Percentiles rank a stretch among this genome's conserved stretches.
Conservation (phyloP, 2,329 filamentous ascomycete genomes). For the Curvularia eragrostidis region DNA sequence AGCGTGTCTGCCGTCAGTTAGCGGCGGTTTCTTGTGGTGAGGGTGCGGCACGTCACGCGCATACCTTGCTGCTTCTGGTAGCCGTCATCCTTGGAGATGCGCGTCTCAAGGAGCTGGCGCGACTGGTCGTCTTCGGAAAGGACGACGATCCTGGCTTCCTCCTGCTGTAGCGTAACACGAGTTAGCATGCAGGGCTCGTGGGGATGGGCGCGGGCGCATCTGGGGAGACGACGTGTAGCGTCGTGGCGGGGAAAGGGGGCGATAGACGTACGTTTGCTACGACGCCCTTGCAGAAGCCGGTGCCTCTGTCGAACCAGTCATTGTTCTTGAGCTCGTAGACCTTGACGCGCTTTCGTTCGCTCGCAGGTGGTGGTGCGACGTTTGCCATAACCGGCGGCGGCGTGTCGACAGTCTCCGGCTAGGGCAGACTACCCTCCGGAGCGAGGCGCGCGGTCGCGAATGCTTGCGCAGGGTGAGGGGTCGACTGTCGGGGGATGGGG, state of each 20-base stretch:
- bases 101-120: slow-evolving; percentile 83
- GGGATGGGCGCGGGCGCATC: slow-evolving; percentile 8
- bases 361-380: slow-evolving; percentile 52
- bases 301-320: slow-evolving; percentile 98
- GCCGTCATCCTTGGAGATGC: slow-evolving; percentile 89
- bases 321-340: slow-evolving; percentile 98
- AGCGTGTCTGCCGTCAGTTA: slow-evolving; percentile 74
- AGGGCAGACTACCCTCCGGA: slow-evolving; percentile 26
- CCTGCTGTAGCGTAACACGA: slow-evolving; percentile 63
- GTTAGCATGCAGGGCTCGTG: slow-evolving; percentile 42
- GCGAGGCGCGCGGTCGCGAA: slow-evolving; percentile 39
- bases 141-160: slow-evolving; percentile 87
- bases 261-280: slow-evolving; percentile 72
- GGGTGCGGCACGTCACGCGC: slow-evolving; percentile 26
- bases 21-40: slow-evolving; percentile 7
- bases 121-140: slow-evolving; percentile 91
- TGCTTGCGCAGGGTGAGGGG: slow-evolving; percentile 28
- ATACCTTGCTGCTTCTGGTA: slow-evolving; percentile 98
- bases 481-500: slow-evolving; percentile 22
- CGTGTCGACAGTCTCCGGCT: slow-evolving; percentile 38
- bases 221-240: slow-evolving; percentile 15
- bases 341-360: slow-evolving; percentile 77
- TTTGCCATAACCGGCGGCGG: slow-evolving; percentile 18
- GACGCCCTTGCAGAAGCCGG: slow-evolving; percentile 88
- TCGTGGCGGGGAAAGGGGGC: background rate